Evolutionary conservation across 2,329 filamentous ascomycete species (phyloP).

Genomic region (Corniculantispora saksenae): DNA sequence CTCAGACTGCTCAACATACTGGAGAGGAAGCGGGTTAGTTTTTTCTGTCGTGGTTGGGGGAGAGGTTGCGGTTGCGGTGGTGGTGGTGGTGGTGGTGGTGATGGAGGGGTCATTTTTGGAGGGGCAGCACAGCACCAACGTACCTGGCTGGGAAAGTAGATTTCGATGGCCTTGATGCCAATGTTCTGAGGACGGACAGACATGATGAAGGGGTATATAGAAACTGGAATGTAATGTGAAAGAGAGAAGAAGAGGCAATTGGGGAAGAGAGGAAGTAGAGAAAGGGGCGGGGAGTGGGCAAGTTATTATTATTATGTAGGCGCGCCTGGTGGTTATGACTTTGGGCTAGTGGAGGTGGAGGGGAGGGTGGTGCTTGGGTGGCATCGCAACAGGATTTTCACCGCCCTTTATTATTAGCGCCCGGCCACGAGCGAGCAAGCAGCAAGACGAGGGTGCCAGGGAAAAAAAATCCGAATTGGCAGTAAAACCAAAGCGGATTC

Average conservation of each 20-base stretch:
- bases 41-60: no score
- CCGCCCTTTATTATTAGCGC: conserved; percentile 19
- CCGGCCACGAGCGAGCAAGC: background rate
- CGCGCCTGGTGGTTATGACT: conserved; percentile 9
- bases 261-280: conserved; percentile 13
- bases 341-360: conserved; percentile 16
- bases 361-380: conserved; percentile 3
- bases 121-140: conserved; percentile 34
- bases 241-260: conserved; percentile 7
- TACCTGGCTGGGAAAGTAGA: conserved; percentile 87
- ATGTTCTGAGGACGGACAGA: conserved; percentile 79
- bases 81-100: conserved; percentile 17
- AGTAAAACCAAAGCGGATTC: conserved; percentile 3
- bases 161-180: conserved; percentile 90
- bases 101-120: conserved; percentile 17
- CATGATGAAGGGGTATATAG: conserved; percentile 51
- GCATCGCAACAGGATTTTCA: conserved; percentile 19
- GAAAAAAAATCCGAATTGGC: conserved; percentile 12
- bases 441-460: background rate
- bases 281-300: conserved; percentile 17
- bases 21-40: conserved; percentile 23
- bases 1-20: conserved; percentile 84
- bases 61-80: conserved; percentile 27
- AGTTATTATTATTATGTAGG: conserved; percentile 19
- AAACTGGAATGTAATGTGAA: background rate